Evolutionary conservation across 495 filamentous ascomycete species (phyloP), one percentile per base, ranked within the genome.

Genomic region (Aspergillus sclerotioniger): DNA sequence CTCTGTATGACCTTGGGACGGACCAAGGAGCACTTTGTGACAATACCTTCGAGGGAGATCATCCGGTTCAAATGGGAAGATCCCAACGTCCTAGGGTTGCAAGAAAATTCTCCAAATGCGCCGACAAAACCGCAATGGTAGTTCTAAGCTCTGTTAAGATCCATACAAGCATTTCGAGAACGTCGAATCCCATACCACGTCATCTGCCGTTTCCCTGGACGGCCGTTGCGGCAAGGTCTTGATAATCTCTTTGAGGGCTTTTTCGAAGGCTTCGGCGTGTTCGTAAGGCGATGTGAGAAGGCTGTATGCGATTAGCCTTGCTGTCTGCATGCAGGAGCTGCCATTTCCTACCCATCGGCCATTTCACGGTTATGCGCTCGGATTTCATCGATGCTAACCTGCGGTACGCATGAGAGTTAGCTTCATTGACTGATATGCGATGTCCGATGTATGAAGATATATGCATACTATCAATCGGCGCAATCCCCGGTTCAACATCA

Each of bases 1-100:
- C 95, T 98, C 73, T 96, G 96, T 21, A 96, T 89, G 13, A 99
- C 85, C 72, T 99, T 99, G 28, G 94, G 94, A 51, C 94, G 84
- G 46, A 99, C 95, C 44, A 99, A 80, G 13, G 91, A 96, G 70
- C 90, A 95, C 75, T 93, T 90, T 19, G 94, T 98, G 29, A 98
- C 94, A 71, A 99, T 99, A 33, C 94, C 94, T 72, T 99, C 94
- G 60, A 99, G 84, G 3, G 92, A 96, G 16, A 99, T 87, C 90
- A 97, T 96, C 61, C 86, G 90, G 71, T 98, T 98, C 54, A 99
- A 80, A 66, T 93, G 91, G 32, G 81, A 79, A 1, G 92, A 96
- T 43, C 90, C 88, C 17, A 99, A 73, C 6, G 94, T 98, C 64
- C 94, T 84, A 49, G 94, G 94, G 68, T 97, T 99, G 82, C 91